A percentile compares a stretch with the other conserved stretches of the same genome.
Conservation (phyloP, 352 stramenopile genomes). For the Phytophthora crassamura region DNA sequence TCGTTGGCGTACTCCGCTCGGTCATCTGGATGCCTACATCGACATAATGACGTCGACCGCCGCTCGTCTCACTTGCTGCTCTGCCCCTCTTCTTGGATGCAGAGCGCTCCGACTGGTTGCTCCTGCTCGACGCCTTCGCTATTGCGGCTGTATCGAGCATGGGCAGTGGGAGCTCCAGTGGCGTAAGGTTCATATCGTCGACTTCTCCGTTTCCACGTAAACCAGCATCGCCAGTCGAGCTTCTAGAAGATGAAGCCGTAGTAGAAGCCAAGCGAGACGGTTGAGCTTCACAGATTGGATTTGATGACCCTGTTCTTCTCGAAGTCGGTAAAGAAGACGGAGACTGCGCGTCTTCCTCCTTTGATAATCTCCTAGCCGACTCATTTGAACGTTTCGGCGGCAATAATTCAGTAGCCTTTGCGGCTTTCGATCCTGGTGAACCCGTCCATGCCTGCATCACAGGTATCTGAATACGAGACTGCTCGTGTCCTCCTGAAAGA, state of each 20-base stretch:
- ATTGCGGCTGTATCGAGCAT: constrained; percentile 9
- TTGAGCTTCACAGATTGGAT: neutral
- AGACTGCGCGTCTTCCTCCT: neutral
- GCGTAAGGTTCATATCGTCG: neutral
- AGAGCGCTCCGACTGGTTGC: constrained; percentile 6
- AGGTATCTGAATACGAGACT: neutral
- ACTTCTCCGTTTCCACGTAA: neutral
- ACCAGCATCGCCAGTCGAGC: neutral
- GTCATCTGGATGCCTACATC: constrained; percentile 24
- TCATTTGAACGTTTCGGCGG: neutral
- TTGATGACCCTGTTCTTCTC: constrained; percentile 6
- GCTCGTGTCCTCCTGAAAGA: neutral
- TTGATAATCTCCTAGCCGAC: neutral
- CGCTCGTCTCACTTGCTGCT: neutral
- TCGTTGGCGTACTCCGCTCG: neutral
- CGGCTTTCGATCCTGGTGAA: constrained; percentile 18
- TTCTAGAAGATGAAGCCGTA: neutral
- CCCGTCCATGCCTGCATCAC: constrained; percentile 32
- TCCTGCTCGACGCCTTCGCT: constrained; percentile 25
- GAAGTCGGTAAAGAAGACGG: neutral
- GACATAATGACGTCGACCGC: neutral
- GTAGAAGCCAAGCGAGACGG: neutral
- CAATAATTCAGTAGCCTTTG: neutral
- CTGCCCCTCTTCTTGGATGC: constrained; percentile 21
- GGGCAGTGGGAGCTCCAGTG: neutral